Conservation (phyloP, 441 rosid genomes). For the Arabidopsis hybrid region DNA sequence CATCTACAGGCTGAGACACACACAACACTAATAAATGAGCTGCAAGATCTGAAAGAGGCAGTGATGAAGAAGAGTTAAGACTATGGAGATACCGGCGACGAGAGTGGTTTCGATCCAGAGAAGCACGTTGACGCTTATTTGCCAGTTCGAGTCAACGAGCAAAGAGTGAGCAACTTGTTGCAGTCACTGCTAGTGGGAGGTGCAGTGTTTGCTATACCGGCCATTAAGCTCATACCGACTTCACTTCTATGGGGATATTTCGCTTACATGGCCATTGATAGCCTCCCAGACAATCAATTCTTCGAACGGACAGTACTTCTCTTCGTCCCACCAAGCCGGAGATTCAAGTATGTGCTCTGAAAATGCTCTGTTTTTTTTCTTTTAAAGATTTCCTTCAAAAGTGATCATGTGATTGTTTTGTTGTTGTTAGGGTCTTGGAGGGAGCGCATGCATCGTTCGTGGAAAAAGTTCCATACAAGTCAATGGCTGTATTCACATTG, state of each 20-base stretch:
- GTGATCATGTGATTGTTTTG: neutral
- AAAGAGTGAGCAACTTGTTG: conserved; percentile 73
- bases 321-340: conserved; percentile 62
- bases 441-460: conserved; percentile 79
- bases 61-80: conserved; percentile 54
- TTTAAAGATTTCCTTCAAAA: neutral
- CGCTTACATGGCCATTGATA: conserved; percentile 88
- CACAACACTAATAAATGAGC: conserved; percentile 52
- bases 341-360: conserved; percentile 58
- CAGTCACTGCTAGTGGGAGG: conserved; percentile 70
- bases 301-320: conserved; percentile 80
- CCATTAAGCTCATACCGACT: conserved; percentile 68
- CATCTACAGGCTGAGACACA: conserved; percentile 34
- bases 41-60: conserved; percentile 65
- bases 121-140: conserved; percentile 72
- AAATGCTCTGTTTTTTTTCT: neutral
- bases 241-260: conserved; percentile 92
- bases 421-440: conserved; percentile 66
- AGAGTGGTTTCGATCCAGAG: conserved; percentile 61
- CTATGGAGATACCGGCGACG: conserved; percentile 39
- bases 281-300: conserved; percentile 87
- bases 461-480: conserved; percentile 70
- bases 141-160: conserved; percentile 86
- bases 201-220: conserved; percentile 63
- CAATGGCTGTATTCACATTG: conserved; percentile 59